Conservation (phyloP, 1,284 basidiomycete genomes). For the Sanghuangporus baumii region DNA sequence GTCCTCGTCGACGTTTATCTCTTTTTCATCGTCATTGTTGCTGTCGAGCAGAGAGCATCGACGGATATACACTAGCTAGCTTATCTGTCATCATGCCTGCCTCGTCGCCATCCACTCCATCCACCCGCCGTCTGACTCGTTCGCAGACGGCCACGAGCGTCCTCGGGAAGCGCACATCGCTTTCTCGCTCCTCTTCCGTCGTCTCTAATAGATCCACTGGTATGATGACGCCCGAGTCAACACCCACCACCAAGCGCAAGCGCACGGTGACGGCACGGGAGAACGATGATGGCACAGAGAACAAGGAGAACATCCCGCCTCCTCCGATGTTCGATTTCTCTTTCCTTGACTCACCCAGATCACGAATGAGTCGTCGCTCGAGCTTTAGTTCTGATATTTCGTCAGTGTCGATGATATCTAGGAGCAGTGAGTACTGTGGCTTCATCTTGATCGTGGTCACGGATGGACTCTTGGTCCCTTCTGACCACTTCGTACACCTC, state of each 20-base stretch:
- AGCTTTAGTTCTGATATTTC: slow-evolving; percentile 15
- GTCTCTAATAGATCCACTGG: slow-evolving; percentile 20
- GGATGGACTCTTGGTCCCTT: neutral
- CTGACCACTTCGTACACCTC: neutral
- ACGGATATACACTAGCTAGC: neutral
- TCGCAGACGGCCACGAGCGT: slow-evolving; percentile 16
- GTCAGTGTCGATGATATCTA: neutral
- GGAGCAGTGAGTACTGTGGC: slow-evolving; percentile 13
- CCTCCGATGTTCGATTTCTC: slow-evolving; percentile 26
- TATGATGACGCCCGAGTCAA: slow-evolving; percentile 49
- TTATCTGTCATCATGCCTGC: neutral
- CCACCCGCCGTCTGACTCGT: slow-evolving; percentile 12
- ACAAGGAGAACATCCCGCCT: slow-evolving; percentile 76
- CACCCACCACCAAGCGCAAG: slow-evolving; percentile 59
- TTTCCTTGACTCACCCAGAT: slow-evolving; percentile 33
- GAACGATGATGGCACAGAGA: slow-evolving; percentile 48
- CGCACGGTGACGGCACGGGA: slow-evolving; percentile 35
- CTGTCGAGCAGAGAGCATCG: neutral
- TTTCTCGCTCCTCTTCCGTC: slow-evolving; percentile 14
- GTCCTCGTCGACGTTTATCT: neutral
- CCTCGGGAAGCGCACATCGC: slow-evolving; percentile 14
- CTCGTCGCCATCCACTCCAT: slow-evolving; percentile 1
- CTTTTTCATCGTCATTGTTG: neutral
- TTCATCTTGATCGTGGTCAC: neutral
- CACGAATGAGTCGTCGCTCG: slow-evolving; percentile 17